Conservation (phyloP, 2,329 filamentous ascomycete genomes). For the Penicillium palitans region DNA sequence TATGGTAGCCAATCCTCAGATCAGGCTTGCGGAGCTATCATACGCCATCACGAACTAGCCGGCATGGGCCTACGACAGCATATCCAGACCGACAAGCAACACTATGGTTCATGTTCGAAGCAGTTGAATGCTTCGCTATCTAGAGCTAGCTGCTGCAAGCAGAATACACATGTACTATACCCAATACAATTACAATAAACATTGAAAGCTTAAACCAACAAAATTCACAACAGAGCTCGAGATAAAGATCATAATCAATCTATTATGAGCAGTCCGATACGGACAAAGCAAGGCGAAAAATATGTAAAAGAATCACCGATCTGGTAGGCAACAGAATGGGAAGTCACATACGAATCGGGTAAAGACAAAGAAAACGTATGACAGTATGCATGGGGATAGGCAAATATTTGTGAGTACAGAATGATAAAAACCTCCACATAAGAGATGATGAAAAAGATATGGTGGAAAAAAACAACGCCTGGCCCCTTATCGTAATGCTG, state of each 20-base stretch:
- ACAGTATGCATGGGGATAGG: conserved; percentile 7
- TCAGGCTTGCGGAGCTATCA: neutral
- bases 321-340: conserved; percentile 9
- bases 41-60: neutral
- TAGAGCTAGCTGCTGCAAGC: neutral
- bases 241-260: conserved; percentile 8
- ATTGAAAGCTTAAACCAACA: neutral
- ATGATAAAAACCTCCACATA: conserved; percentile 13
- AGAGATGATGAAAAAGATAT: conserved; percentile 19
- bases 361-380: conserved; percentile 13
- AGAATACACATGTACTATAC: neutral
- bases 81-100: neutral
- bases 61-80: neutral
- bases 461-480: conserved; percentile 34
- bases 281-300: conserved; percentile 4
- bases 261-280: conserved; percentile 8
- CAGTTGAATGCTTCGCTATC: neutral
- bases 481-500: conserved; percentile 34
- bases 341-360: conserved; percentile 11
- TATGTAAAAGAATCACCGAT: conserved; percentile 7
- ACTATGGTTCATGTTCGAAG: neutral
- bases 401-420: conserved; percentile 11
- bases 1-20: neutral
- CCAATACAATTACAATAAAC: neutral
- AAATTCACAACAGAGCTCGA: neutral